Percentiles rank a stretch among this genome's conserved stretches.
Evolutionary conservation across 1,284 basidiomycete genomes (phyloP).

Genomic region (Ceratobasidium sp.): DNA sequence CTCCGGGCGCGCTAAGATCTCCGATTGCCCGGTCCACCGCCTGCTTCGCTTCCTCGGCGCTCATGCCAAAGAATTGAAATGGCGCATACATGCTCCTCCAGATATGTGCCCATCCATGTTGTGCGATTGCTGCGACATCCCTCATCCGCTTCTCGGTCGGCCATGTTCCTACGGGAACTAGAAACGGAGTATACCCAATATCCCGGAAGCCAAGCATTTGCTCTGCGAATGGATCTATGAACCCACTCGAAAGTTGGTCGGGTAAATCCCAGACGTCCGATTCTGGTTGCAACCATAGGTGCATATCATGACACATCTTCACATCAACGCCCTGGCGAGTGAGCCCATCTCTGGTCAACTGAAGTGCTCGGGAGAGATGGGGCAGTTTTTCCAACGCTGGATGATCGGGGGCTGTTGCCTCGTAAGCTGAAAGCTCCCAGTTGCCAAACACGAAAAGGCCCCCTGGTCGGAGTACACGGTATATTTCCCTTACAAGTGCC

Average conservation of each 20-base stretch:
- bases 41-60: conserved; percentile 13
- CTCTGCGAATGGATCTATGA: conserved; percentile 18
- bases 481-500: conserved; percentile 28
- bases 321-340: conserved; percentile 35
- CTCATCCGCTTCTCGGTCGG: conserved; percentile 33
- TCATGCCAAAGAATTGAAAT: conserved; percentile 36
- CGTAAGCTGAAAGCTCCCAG: conserved; percentile 42
- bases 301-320: conserved; percentile 36
- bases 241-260: conserved; percentile 16
- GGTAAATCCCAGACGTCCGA: conserved; percentile 30
- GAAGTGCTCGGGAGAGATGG: conserved; percentile 19
- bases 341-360: conserved; percentile 10
- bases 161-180: conserved; percentile 34
- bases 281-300: conserved; percentile 21
- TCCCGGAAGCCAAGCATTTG: conserved; percentile 31
- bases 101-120: conserved; percentile 32
- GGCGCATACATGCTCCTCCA: conserved; percentile 41
- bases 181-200: conserved; percentile 5
- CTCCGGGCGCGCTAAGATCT: conserved; percentile 13
- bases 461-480: conserved; percentile 36
- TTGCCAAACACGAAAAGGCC: conserved; percentile 40
- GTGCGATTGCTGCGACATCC: conserved; percentile 18
- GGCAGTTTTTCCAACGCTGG: conserved; percentile 39
- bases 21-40: conserved; percentile 25
- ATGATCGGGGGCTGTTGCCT: conserved; percentile 8